Evolutionary conservation across 139 green algal species (phyloP), one percentile per base, ranked within the genome.

Genomic region (Haematococcus sp.): DNA sequence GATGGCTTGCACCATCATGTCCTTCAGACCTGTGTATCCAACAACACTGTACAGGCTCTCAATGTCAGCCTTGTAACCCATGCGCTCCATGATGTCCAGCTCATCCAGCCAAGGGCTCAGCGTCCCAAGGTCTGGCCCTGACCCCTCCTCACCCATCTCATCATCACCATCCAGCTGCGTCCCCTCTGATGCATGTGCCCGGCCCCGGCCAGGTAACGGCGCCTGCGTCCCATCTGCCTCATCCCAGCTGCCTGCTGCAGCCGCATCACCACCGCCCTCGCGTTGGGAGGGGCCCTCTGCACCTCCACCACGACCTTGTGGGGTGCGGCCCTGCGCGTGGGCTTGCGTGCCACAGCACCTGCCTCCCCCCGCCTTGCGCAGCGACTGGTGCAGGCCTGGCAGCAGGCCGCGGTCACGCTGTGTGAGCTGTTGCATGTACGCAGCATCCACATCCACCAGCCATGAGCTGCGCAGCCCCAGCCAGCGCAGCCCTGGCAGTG

Each of bases 401-500:
- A 71, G 7, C 64, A 73, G 23, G 44, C 51, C 16, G 3, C 20
- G 9, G 56, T 87, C 79, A 3, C 74, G 30, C 4, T n/a, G 5
- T 22, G 58, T 76, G 31, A 87, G 52, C 0, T 52, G 49, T 11
- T 49, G 40, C 40, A 49, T 49, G 51, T 74, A 22, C 60, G 65
- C 31, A 70, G 16, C 76, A 1, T 81, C 76, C 16, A 84, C 82
- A 3, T 76, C 73, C 15, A 73, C 46, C 51, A 97, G 77, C 81
- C 92, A 88, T 20, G 46, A 40, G 17, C 35, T 51, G 2, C 78
- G 76, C 4, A 92, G 69, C 3, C 93, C 93, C 66, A 97, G 83
- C 93, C 93, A 97, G 17, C 61, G 63, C 43, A 97, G 68, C 16
- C 64, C 63, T 1, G 88, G 83, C 19, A 93, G 61, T 27, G 85